Evolutionary conservation across 1,284 basidiomycete species (phyloP).

Genomic region (Phenoliferia sp.): DNA sequence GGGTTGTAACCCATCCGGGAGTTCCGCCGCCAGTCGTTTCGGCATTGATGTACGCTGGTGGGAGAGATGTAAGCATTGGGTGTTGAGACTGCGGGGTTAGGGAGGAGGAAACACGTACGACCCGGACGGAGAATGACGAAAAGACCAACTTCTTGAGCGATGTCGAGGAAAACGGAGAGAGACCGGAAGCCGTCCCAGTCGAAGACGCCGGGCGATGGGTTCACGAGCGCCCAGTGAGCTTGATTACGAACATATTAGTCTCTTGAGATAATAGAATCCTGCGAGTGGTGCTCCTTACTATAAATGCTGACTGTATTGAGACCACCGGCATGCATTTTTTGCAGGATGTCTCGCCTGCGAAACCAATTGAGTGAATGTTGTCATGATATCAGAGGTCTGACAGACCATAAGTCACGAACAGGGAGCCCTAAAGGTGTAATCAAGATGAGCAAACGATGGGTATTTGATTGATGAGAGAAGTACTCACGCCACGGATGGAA

Average conservation of each 20-base stretch:
- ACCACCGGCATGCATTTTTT: background rate
- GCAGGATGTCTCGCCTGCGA: background rate
- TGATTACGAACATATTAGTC: background rate
- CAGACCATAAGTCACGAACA: background rate
- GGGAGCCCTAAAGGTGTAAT: background rate
- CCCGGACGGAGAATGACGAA: background rate
- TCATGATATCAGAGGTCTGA: background rate
- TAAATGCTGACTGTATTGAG: background rate
- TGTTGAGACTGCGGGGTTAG: background rate
- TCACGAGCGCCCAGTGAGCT: background rate
- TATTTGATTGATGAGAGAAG: no score
- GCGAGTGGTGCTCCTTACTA: background rate
- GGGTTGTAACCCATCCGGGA: background rate
- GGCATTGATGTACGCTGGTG: background rate
- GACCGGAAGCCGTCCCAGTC: background rate
- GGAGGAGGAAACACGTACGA: background rate
- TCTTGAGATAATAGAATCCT: no score
- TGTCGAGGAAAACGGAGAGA: background rate
- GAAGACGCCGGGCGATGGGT: background rate
- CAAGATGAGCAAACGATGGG: no score
- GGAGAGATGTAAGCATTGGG: background rate
- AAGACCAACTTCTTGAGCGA: background rate
- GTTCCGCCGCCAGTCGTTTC: background rate
- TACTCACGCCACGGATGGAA: no score
- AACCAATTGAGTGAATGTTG: background rate